These are phyloP conservation scores for Coniferiporia weirii DNA, from an alignment of 1,284 basidiomycete genomes.

Conservation along the genomic window DNA sequence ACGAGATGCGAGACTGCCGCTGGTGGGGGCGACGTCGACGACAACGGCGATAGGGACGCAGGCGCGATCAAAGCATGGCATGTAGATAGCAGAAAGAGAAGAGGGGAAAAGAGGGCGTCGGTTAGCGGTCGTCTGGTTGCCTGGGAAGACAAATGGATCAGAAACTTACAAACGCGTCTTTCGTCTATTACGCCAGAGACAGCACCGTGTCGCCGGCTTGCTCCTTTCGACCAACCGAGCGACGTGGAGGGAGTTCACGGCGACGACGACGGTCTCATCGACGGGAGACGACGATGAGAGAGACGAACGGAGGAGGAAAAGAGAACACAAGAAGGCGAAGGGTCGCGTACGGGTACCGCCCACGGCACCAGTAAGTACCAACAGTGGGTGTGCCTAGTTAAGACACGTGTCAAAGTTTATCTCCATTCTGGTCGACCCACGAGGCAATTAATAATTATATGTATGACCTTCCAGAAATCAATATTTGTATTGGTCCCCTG, in stretches of 20 bases:
- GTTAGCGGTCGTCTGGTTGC: conserved; percentile 1
- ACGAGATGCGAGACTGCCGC: conserved; percentile 1
- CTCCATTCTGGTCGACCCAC: too few relatives aligned
- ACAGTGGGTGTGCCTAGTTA: too few relatives aligned
- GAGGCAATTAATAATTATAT: too few relatives aligned
- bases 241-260: not conserved
- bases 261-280: not conserved
- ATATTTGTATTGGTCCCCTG: too few relatives aligned
- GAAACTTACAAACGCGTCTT: conserved; percentile 2
- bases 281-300: conserved; percentile 16
- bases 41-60: not conserved
- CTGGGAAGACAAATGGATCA: conserved; percentile 12
- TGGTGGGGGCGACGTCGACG: conserved; percentile 4
- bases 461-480: too few relatives aligned
- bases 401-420: too few relatives aligned
- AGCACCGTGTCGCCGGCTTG: conserved; percentile 2
- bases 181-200: not conserved
- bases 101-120: conserved; percentile 6
- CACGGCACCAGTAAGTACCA: too few relatives aligned
- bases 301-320: conserved; percentile 23
- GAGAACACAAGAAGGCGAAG: conserved; percentile 26
- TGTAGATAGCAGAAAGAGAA: conserved; percentile 5
- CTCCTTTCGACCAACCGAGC: conserved; percentile 7
- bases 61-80: not conserved
- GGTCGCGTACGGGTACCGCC: conserved; percentile 21